phyloP scores from a whole-genome alignment of 2,329 filamentous ascomycete species.

The Fusarium tupiense region DNA sequence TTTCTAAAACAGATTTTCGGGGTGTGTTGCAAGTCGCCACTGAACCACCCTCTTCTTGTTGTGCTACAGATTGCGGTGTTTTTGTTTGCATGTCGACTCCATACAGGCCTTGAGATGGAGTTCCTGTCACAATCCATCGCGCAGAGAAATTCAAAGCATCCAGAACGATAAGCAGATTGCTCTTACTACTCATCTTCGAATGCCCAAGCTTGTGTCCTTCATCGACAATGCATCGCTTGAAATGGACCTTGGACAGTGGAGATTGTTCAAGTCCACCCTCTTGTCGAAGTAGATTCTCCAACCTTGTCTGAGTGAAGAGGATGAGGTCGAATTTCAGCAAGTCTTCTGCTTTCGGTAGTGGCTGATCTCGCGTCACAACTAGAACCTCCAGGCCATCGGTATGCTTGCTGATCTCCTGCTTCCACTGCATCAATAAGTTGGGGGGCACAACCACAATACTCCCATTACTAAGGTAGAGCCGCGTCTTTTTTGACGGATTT shows the following conservation, averaged over 20 bases:
- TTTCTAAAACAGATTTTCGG: conserved; percentile 53
- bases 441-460: conserved; percentile 84
- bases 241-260: conserved; percentile 77
- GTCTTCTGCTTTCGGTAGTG: conserved; percentile 65
- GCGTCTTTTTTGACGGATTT: conserved; percentile 50
- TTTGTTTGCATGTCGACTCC: conserved; percentile 60
- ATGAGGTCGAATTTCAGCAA: conserved; percentile 78
- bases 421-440: conserved; percentile 88
- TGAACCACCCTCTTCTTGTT: background rate
- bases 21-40: background rate
- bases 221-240: conserved; percentile 89
- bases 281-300: conserved; percentile 67
- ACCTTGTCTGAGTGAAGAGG: conserved; percentile 77
- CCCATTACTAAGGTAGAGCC: conserved; percentile 71
- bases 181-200: conserved; percentile 63
- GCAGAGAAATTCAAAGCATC: conserved; percentile 71
- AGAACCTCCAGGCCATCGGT: conserved; percentile 73
- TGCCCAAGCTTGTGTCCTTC: conserved; percentile 89
- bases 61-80: background rate
- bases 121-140: conserved; percentile 91
- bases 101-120: conserved; percentile 84
- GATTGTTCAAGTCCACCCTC: conserved; percentile 55
- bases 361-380: conserved; percentile 63
- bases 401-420: conserved; percentile 81
- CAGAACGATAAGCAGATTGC: conserved; percentile 62